Evolutionary conservation across 208 protist species (phyloP).

Genomic region (Leishmania gerbilli): DNA sequence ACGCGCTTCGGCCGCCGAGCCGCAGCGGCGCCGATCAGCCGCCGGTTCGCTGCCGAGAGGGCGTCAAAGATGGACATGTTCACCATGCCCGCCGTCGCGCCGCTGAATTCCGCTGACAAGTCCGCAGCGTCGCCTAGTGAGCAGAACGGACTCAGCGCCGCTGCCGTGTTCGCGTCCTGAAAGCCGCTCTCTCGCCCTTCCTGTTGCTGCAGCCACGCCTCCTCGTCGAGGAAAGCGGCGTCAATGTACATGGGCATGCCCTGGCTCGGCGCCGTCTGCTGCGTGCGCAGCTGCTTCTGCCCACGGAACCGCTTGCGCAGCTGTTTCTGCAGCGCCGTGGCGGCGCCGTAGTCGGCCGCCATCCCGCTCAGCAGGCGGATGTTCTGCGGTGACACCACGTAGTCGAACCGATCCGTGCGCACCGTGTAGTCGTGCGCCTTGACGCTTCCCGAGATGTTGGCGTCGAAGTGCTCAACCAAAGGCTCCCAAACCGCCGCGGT

Average conservation of each 20-base stretch:
- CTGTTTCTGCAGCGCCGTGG: slow-evolving; percentile 55
- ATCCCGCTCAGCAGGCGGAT: slow-evolving; percentile 52
- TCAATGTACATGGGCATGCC: slow-evolving; percentile 38
- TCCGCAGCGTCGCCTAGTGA: slow-evolving; percentile 14
- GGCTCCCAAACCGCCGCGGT: slow-evolving; percentile 83
- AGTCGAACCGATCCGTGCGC: slow-evolving; percentile 64
- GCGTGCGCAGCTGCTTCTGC: slow-evolving; percentile 33
- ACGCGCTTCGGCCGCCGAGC: slow-evolving; percentile 17
- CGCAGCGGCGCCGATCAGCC: not conserved
- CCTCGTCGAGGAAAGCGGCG: slow-evolving; percentile 27
- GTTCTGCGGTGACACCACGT: slow-evolving; percentile 79
- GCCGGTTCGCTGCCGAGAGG: slow-evolving; percentile 25
- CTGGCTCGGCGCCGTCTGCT: slow-evolving; percentile 33
- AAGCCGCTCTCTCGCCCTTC: slow-evolving; percentile 24
- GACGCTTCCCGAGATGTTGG: slow-evolving; percentile 46
- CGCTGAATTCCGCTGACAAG: slow-evolving; percentile 6
- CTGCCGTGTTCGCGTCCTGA: not conserved
- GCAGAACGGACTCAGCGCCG: slow-evolving; percentile 11
- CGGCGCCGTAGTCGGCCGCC: slow-evolving; percentile 52
- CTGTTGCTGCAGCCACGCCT: slow-evolving; percentile 12
- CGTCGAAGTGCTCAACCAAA: slow-evolving; percentile 70
- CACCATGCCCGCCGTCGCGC: slow-evolving; percentile 13
- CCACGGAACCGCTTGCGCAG: slow-evolving; percentile 57
- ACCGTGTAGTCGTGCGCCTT: slow-evolving; percentile 62
- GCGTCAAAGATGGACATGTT: slow-evolving; percentile 37